A percentile compares a stretch with the other conserved stretches of the same genome.
Conservation (phyloP, 306 rosid species). For the Nissolia schottii region DNA sequence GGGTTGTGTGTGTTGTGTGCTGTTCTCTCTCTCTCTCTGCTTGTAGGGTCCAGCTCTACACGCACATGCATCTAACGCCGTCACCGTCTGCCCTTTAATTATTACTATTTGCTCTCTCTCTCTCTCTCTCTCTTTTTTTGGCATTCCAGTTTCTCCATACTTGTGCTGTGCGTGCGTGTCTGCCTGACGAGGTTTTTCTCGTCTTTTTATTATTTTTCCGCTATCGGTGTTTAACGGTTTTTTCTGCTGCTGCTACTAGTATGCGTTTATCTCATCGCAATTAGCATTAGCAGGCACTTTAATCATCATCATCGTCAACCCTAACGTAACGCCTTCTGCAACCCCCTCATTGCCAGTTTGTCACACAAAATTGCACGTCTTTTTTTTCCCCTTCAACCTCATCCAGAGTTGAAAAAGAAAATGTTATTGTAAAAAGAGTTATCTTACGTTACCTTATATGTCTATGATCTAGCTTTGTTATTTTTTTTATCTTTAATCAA, state of each 20-base stretch:
- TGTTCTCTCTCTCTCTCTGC: neutral
- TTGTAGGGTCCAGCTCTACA: constrained; percentile 12
- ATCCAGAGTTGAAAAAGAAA: too few species aligned
- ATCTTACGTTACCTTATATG: too few species aligned
- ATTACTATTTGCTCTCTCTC: neutral
- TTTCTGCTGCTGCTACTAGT: too few species aligned
- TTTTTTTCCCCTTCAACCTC: too few species aligned
- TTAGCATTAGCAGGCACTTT: neutral
- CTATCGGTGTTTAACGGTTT: too few species aligned
- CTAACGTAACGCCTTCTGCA: neutral
- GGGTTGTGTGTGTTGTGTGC: neutral
- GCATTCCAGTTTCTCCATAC: neutral
- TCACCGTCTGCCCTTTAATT: neutral
- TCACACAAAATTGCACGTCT: neutral
- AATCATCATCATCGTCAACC: too few species aligned
- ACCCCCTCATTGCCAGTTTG: neutral
- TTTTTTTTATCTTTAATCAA: too few species aligned
- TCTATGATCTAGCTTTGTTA: too few species aligned
- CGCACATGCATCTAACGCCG: constrained; percentile 37
- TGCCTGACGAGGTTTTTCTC: neutral
- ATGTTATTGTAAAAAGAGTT: too few species aligned
- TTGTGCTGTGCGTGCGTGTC: neutral
- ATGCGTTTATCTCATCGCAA: too few species aligned
- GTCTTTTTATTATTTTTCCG: neutral
- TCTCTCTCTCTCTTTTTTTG: neutral